Evolutionary conservation across 2,329 filamentous ascomycete genomes (phyloP).

Genomic region (Alternaria sp.): DNA sequence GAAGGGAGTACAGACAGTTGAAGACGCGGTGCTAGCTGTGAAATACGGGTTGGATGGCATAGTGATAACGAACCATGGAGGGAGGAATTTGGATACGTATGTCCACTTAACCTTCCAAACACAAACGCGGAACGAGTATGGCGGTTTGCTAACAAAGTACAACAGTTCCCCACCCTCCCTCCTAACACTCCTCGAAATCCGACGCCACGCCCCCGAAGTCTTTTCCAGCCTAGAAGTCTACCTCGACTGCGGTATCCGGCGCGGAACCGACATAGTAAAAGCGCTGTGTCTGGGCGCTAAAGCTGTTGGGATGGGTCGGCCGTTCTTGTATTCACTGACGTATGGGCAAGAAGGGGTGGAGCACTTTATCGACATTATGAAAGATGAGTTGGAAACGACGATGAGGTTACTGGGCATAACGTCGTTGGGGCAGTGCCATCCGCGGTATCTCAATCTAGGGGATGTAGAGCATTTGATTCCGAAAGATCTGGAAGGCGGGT

Average conservation of each 20-base stretch:
- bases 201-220: constrained; percentile 65
- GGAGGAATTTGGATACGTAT: background rate
- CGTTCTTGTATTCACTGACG: constrained; percentile 65
- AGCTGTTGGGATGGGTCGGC: constrained; percentile 67
- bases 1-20: background rate
- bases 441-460: constrained; percentile 60
- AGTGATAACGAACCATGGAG: background rate
- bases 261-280: constrained; percentile 68
- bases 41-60: constrained; percentile 10
- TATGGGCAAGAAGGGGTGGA: constrained; percentile 64
- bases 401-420: constrained; percentile 69
- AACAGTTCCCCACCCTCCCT: constrained; percentile 48
- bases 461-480: constrained; percentile 30
- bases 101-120: background rate
- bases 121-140: too few relatives aligned
- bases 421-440: constrained; percentile 63
- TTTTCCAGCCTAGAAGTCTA: constrained; percentile 67
- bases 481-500: background rate
- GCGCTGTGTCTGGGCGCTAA: constrained; percentile 57
- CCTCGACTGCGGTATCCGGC: constrained; percentile 69
- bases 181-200: constrained; percentile 67
- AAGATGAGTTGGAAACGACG: constrained; percentile 38
- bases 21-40: background rate
- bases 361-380: constrained; percentile 33
- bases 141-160: background rate